Evolutionary conservation across 176 grass and related monocot genomes (phyloP).

Genomic region (Musa troglodytarum): DNA sequence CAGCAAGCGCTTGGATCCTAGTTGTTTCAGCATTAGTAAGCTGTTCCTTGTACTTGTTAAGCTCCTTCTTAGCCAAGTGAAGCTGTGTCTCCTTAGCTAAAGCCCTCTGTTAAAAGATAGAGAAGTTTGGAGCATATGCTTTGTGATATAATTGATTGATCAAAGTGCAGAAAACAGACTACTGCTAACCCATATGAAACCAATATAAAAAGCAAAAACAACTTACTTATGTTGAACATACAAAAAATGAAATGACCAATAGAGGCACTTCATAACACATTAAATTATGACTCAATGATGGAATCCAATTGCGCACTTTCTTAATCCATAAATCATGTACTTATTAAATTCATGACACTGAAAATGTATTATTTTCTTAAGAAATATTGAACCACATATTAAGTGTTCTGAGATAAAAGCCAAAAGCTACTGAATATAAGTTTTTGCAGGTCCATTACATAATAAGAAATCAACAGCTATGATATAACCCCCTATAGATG

Average conservation of each 20-base stretch:
- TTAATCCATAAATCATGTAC: too few species aligned
- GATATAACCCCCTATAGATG: too few species aligned
- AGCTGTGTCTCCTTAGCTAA: slow-evolving; percentile 78
- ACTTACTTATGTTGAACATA: neutral
- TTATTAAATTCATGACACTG: too few species aligned
- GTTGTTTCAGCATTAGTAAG: slow-evolving; percentile 65
- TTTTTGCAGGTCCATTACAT: too few species aligned
- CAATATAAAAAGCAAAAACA: neutral
- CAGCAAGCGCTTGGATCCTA: slow-evolving; percentile 55
- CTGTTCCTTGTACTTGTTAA: slow-evolving; percentile 87
- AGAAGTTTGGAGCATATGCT: slow-evolving; percentile 2
- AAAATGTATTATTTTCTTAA: too few species aligned
- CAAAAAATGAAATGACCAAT: neutral
- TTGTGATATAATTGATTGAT: neutral
- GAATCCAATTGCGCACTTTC: too few species aligned
- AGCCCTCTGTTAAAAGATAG: slow-evolving; percentile 33
- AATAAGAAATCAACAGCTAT: too few species aligned
- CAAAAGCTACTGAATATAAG: too few species aligned
- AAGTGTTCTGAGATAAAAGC: too few species aligned
- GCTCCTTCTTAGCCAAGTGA: slow-evolving; percentile 73
- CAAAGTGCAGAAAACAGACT: neutral
- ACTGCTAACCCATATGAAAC: neutral
- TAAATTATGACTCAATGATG: too few species aligned
- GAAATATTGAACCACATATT: too few species aligned
- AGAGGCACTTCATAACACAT: too few species aligned